Evolutionary conservation across 768 basidiomycete genomes (phyloP).

Genomic region (Mycena alexandri): DNA sequence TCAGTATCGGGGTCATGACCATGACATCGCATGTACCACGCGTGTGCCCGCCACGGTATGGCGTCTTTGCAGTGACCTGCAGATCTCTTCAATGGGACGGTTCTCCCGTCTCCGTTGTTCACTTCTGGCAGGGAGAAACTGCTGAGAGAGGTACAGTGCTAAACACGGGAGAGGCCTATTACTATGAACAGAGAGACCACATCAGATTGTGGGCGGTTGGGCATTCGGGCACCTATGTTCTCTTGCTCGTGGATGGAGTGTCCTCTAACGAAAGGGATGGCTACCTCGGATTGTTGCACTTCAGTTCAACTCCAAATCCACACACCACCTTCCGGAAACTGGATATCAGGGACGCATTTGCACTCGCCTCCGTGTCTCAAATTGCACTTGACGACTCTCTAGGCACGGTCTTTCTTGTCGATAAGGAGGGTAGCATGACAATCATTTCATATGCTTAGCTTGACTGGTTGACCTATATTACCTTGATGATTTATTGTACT

Average conservation of each 20-base stretch:
- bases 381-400: constrained; percentile 2
- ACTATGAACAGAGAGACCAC: neutral
- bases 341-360: neutral
- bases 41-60: neutral
- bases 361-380: too few species aligned
- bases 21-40: too few species aligned
- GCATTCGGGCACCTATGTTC: neutral
- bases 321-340: constrained; percentile 3
- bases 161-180: neutral
- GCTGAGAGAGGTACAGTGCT: too few species aligned
- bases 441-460: too few species aligned
- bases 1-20: too few species aligned
- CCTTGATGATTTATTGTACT: too few species aligned
- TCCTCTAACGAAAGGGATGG: neutral
- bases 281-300: constrained; percentile 1
- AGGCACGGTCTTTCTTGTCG: neutral
- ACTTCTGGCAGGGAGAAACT: neutral
- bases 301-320: neutral
- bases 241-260: neutral
- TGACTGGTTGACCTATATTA: too few species aligned
- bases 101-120: neutral
- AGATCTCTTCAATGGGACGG: neutral
- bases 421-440: too few species aligned
- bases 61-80: constrained; percentile 2
- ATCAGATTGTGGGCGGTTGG: neutral